Conservation (phyloP, 2,329 filamentous ascomycete genomes). For the Dothistroma septosporum region DNA sequence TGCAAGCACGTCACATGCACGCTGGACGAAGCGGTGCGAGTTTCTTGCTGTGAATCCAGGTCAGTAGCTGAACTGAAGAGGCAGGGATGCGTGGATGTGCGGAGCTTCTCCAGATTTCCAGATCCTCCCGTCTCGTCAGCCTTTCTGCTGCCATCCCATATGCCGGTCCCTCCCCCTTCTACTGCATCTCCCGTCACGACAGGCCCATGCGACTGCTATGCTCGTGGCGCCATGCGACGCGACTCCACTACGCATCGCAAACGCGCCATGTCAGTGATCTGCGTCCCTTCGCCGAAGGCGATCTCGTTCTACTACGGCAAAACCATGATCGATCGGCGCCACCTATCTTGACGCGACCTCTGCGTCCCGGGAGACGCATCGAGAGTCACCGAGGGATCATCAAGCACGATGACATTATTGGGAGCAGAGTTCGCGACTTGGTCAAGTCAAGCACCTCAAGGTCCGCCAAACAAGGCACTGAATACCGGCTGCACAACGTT, state of each 20-base stretch:
- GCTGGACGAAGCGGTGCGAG: neutral
- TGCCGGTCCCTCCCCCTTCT: too few relatives aligned
- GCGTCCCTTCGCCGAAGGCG: conserved; percentile 26
- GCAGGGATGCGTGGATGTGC: neutral
- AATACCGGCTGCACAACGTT: conserved; percentile 59
- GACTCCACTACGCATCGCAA: neutral
- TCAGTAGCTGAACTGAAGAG: neutral
- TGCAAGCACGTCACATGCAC: neutral
- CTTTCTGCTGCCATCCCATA: too few relatives aligned
- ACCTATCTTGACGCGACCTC: conserved; percentile 38
- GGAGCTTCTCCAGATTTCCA: too few relatives aligned
- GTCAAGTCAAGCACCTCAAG: conserved; percentile 46
- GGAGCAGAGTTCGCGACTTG: conserved; percentile 56
- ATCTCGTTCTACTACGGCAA: conserved; percentile 41
- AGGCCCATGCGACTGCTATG: conserved; percentile 13
- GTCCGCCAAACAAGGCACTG: conserved; percentile 36
- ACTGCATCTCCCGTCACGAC: neutral
- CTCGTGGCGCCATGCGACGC: conserved; percentile 10
- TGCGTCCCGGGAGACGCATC: conserved; percentile 34
- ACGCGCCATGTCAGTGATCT: conserved; percentile 14
- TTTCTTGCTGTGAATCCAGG: neutral
- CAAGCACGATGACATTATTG: conserved; percentile 58
- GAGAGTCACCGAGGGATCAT: conserved; percentile 49
- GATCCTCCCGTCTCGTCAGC: too few relatives aligned
- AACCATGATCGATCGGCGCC: conserved; percentile 35